Evolutionary conservation across 129 eudicot genomes (phyloP), one percentile per base, ranked within the genome.

Genomic region (Sambucus nigra): DNA sequence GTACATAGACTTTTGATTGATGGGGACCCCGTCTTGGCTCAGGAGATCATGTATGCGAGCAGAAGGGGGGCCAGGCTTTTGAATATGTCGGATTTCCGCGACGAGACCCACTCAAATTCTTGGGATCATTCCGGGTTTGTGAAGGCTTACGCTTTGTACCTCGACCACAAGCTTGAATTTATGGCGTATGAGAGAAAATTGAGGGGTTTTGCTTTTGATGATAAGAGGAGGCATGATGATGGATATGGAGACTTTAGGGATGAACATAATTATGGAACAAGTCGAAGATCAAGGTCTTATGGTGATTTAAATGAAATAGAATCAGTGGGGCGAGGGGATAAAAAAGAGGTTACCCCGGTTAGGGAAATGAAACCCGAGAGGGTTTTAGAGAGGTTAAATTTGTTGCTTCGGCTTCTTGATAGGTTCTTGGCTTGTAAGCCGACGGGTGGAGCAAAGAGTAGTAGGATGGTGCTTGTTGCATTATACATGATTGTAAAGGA

Each of bases 41-140:
- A 70, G 47, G 82, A 80, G 60, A 67, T 83, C 2, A 53, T 64
- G 71, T 57, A 17, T 60, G 77, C 79, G 0, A 82, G 79, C 59
- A 60, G 71, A 9, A 81, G 60, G 66, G 74, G 81, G 61, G 47
- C 77, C 0, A 84, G 85, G 66, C 64, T 84, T 49, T 62, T 84
- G 75, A 76, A 80, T 47, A 68, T 84, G 88, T 76, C 82, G 14
- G 84, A 68, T 57, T 84, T 84, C 45, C 82, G 48, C 4, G 88
- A 80, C 63, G 81, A 76, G 63, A 74, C 81, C 26, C 94, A 76
- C 44, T 73, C 87, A 13, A 69, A 70, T 73, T 80, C 87, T 7
- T 80, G 88, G 94, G 94, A 84, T 65, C 85, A 84, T 68, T 77
- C 80, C 0, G 71, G 70, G 22, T 84, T 84, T 71, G 82, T 80